Evolutionary conservation across 192 early-diverging fungal species (phyloP).

Genomic region (Chytriomyces sp.): DNA sequence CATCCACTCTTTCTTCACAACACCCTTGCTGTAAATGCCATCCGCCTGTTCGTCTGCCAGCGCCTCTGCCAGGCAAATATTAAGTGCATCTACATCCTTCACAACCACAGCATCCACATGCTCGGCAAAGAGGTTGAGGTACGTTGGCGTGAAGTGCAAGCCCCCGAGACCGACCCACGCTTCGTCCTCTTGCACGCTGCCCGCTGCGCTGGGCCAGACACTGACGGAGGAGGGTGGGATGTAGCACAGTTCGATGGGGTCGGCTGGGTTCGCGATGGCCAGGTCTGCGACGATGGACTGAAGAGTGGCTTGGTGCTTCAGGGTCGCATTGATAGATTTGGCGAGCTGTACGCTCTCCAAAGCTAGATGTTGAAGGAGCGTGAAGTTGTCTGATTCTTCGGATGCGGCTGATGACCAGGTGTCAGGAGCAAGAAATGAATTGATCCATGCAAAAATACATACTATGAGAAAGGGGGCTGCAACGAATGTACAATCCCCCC

Average conservation of each 20-base stretch:
- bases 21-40: not conserved
- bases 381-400: not conserved
- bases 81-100: conserved; percentile 10
- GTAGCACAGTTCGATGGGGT: not conserved
- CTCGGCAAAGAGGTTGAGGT: not conserved
- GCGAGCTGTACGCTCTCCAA: not conserved
- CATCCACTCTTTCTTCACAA: not conserved
- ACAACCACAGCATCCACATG: not conserved
- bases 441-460: not conserved
- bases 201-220: not conserved
- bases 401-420: not conserved
- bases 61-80: not conserved
- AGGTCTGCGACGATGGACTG: not conserved
- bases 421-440: not conserved
- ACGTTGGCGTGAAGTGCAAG: conserved; percentile 9
- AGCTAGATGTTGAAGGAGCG: not conserved
- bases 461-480: conserved; percentile 2
- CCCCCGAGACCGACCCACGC: conserved; percentile 5
- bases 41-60: not conserved
- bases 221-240: conserved; percentile 1
- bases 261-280: not conserved
- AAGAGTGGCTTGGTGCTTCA: not conserved
- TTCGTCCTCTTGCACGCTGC: too few species aligned
- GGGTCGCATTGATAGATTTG: not conserved
- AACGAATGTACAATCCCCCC: not conserved